Evolutionary conservation across 192 early-diverging fungal genomes (phyloP).

Genomic region (Irineochytrium annulatum): DNA sequence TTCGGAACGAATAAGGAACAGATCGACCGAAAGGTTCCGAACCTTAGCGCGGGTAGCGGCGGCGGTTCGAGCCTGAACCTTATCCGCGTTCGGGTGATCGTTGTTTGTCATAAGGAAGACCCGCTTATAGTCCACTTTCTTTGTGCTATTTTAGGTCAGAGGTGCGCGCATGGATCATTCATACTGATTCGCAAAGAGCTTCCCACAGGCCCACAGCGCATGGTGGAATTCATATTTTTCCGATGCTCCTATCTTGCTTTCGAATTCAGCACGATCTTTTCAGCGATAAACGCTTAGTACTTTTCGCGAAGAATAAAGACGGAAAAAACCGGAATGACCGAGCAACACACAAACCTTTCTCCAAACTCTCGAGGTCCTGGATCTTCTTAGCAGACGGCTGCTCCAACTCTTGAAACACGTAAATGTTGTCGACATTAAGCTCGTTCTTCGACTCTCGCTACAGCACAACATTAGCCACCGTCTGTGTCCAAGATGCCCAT

Average conservation of each 20-base stretch:
- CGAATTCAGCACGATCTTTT: slow-evolving; percentile 8
- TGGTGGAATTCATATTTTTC: slow-evolving; percentile 55
- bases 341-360: slow-evolving; percentile 39
- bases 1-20: slow-evolving; percentile 10
- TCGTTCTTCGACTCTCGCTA: slow-evolving; percentile 39
- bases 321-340: slow-evolving; percentile 16
- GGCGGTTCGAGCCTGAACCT: slow-evolving; percentile 43
- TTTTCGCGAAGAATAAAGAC: neutral
- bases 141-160: slow-evolving; percentile 25
- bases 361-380: slow-evolving; percentile 52
- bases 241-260: slow-evolving; percentile 38
- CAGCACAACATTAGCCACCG: neutral
- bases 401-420: slow-evolving; percentile 59
- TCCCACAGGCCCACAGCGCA: slow-evolving; percentile 60
- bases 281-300: neutral
- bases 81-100: slow-evolving; percentile 56
- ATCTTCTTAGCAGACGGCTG: slow-evolving; percentile 57
- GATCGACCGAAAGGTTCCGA: neutral
- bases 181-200: slow-evolving; percentile 57
- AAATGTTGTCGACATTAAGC: slow-evolving; percentile 54
- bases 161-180: slow-evolving; percentile 3
- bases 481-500: too few species aligned
- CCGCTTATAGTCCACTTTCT: slow-evolving; percentile 53
- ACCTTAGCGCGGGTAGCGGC: slow-evolving; percentile 55
- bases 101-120: slow-evolving; percentile 71